A percentile compares a stretch with the other conserved stretches of the same genome.
These are phyloP conservation scores for Phragmites australis DNA, from an alignment of 176 grass and related monocot genomes.

Conservation along the genomic window DNA sequence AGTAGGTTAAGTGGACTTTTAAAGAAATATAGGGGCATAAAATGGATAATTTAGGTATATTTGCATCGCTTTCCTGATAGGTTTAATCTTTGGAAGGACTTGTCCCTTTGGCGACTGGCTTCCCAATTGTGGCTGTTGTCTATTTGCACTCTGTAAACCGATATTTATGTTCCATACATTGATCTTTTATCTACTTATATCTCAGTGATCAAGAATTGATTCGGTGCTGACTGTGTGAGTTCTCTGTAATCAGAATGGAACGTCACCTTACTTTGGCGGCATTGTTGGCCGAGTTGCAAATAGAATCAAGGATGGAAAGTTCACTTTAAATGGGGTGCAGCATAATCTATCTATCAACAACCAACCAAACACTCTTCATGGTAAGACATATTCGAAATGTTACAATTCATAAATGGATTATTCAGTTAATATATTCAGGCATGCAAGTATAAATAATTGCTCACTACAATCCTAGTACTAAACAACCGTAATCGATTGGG, in stretches of 20 bases:
- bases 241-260: conserved; percentile 57
- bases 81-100: not conserved
- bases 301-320: conserved; percentile 77
- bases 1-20: not conserved
- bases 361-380: conserved; percentile 77
- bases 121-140: not conserved
- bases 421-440: not conserved
- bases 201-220: not conserved
- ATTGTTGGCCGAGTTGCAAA: conserved; percentile 93
- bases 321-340: conserved; percentile 55
- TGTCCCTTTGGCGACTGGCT: not conserved
- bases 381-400: conserved; percentile 22
- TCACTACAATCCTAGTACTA: not conserved
- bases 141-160: conserved; percentile 13
- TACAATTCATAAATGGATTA: not conserved
- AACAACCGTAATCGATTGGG: not conserved
- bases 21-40: not conserved
- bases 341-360: conserved; percentile 80
- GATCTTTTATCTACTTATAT: not conserved
- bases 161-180: not conserved
- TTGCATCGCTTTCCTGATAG: not conserved
- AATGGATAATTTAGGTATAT: not conserved
- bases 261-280: conserved; percentile 86
- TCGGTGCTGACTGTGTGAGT: conserved; percentile 31
- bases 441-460: conserved; percentile 13